Percentiles rank a stretch among this genome's conserved stretches.
These are phyloP conservation scores for Annulohypoxylon truncatum DNA, from an alignment of 2,329 filamentous ascomycete genomes.

Conservation along the genomic window DNA sequence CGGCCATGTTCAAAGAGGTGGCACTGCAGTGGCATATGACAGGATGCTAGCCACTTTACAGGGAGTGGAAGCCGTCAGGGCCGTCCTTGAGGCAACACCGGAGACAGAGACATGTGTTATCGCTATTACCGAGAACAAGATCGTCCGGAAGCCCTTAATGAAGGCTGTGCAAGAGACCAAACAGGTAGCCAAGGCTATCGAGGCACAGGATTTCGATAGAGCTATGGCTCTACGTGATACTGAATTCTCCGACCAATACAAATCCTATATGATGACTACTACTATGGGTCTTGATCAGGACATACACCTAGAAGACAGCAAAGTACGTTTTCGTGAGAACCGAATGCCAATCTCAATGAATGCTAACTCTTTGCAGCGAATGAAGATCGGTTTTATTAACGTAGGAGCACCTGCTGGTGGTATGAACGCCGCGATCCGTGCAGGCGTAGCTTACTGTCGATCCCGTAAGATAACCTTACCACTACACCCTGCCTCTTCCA, in stretches of 20 bases:
- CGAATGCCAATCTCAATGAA: not conserved
- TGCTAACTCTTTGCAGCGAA: slow-evolving; percentile 67
- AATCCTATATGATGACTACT: slow-evolving; percentile 90
- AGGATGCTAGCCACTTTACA: slow-evolving; percentile 92
- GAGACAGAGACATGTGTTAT: slow-evolving; percentile 94
- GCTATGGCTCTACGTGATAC: slow-evolving; percentile 91
- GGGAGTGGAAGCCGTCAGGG: slow-evolving; percentile 92
- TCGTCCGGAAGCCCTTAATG: slow-evolving; percentile 88
- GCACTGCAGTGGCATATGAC: slow-evolving; percentile 92
- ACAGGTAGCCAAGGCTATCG: slow-evolving; percentile 83
- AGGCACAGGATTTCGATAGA: slow-evolving; percentile 83
- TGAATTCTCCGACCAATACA: slow-evolving; percentile 93
- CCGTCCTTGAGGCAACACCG: slow-evolving; percentile 88
- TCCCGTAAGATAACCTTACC: slow-evolving; percentile 61
- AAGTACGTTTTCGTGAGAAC: slow-evolving; percentile 63
- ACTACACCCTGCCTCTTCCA: not conserved
- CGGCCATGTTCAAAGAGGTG: slow-evolving; percentile 97
- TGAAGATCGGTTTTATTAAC: slow-evolving; percentile 96
- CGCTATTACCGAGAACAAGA: slow-evolving; percentile 97
- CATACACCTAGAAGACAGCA: slow-evolving; percentile 74
- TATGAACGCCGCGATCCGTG: slow-evolving; percentile 96
- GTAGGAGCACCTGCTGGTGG: slow-evolving; percentile 96
- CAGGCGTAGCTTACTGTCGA: slow-evolving; percentile 91
- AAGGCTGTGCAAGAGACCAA: slow-evolving; percentile 90
- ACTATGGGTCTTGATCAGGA: slow-evolving; percentile 77